These are phyloP conservation scores for Conticribra guillardii DNA, from an alignment of 108 stramenopile species.

Conservation along the genomic window DNA sequence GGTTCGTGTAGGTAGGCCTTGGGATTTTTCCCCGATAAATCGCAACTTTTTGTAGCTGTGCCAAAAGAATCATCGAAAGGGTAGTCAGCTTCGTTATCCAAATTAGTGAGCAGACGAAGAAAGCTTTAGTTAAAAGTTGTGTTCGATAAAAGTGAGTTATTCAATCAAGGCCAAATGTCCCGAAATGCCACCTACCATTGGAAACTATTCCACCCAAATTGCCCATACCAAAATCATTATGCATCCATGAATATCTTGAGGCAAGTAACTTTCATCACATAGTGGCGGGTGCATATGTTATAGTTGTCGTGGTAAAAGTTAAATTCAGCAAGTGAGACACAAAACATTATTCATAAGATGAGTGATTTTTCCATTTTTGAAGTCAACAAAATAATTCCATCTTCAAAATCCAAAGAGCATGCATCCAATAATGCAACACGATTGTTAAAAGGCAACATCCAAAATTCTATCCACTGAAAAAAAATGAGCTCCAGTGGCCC, in stretches of 20 bases:
- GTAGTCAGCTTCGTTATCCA: constrained; percentile 43
- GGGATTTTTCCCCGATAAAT: constrained; percentile 13
- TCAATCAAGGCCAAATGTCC: no score
- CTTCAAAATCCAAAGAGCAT: no score
- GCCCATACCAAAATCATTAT: constrained; percentile 36
- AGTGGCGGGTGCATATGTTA: no score
- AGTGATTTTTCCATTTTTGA: no score
- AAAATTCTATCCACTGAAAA: no score
- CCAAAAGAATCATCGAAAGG: constrained; percentile 54
- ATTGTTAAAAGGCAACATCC: no score
- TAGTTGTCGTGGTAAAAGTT: no score
- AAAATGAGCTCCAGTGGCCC: no score
- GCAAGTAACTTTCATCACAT: neutral
- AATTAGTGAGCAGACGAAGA: neutral
- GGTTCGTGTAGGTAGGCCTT: constrained; percentile 30
- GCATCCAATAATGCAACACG: no score
- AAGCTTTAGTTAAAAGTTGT: neutral
- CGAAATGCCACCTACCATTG: neutral
- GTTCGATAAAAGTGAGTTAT: no score
- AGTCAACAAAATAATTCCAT: no score
- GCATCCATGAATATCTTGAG: constrained; percentile 20
- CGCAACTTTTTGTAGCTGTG: constrained; percentile 33
- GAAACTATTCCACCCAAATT: constrained; percentile 48
- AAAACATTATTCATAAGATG: no score
- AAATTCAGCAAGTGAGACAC: neutral